Conservation (phyloP, 2,329 filamentous ascomycete species). For the Diaporthe longicolla region DNA sequence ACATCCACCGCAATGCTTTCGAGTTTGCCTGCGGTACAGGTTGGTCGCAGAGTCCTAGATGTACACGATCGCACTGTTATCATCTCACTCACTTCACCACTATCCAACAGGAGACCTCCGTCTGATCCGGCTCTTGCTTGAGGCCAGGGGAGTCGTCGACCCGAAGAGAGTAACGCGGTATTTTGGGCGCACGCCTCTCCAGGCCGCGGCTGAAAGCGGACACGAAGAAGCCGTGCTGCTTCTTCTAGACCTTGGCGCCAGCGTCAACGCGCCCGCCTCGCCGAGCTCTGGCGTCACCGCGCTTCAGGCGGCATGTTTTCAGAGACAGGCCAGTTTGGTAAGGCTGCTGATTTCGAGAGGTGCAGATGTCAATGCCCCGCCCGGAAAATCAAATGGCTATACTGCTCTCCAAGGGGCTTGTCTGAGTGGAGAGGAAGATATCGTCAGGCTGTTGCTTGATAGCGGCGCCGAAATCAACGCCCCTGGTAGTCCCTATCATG, state of each 20-base stretch:
- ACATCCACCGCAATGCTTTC: slow-evolving; percentile 57
- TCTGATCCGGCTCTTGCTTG: slow-evolving; percentile 49
- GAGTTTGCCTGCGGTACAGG: slow-evolving; percentile 53
- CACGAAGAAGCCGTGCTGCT: slow-evolving; percentile 47
- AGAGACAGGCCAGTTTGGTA: slow-evolving; percentile 38
- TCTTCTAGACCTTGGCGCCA: slow-evolving; percentile 54
- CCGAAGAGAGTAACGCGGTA: slow-evolving; percentile 50
- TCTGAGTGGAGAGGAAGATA: slow-evolving; percentile 54
- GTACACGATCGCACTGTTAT: neutral
- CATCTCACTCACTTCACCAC: neutral
- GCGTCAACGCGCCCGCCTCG: slow-evolving; percentile 52
- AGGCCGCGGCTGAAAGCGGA: slow-evolving; percentile 51
- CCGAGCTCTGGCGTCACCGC: slow-evolving; percentile 44
- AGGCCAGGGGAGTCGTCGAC: slow-evolving; percentile 50
- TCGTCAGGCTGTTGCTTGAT: slow-evolving; percentile 43
- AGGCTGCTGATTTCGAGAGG: slow-evolving; percentile 41
- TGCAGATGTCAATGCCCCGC: slow-evolving; percentile 44
- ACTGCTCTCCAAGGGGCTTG: slow-evolving; percentile 53
- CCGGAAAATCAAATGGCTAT: slow-evolving; percentile 46
- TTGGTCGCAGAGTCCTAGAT: neutral
- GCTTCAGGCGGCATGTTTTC: slow-evolving; percentile 45
- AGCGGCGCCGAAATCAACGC: too few species aligned
- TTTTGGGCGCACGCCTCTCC: slow-evolving; percentile 56
- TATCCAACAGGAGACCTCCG: slow-evolving; percentile 38
- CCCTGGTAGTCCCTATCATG: slow-evolving; percentile 43